A percentile compares a stretch with the other conserved stretches of the same genome.
phyloP scores from a whole-genome alignment of 306 rosid genomes.

The Malus sylvestris region DNA sequence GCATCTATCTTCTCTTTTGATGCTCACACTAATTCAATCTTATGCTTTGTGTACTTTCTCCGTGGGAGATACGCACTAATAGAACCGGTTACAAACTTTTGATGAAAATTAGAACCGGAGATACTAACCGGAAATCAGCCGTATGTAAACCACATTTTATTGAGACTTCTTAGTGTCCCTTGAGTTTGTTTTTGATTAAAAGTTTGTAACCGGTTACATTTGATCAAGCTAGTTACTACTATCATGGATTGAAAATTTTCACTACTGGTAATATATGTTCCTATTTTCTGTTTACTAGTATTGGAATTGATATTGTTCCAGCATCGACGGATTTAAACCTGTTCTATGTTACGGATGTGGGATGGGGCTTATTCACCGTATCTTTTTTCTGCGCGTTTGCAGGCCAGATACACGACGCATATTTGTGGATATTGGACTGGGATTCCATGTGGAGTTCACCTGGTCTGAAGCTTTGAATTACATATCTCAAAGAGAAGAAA shows the following conservation, averaged over 20 bases:
- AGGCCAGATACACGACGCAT: slow-evolving; percentile 68
- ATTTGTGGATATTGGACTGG: slow-evolving; percentile 87
- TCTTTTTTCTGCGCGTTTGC: slow-evolving; percentile 9
- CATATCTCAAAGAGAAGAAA: slow-evolving; percentile 68
- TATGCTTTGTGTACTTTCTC: background rate
- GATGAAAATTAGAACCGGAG: background rate
- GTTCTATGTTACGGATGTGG: background rate
- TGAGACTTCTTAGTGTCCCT: background rate
- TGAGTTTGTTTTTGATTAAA: too few relatives aligned
- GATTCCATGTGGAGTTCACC: slow-evolving; percentile 93
- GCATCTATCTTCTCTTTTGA: background rate
- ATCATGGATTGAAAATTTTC: too few relatives aligned
- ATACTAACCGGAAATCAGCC: too few relatives aligned
- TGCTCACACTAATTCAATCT: background rate
- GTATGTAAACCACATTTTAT: background rate
- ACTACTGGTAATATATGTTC: background rate
- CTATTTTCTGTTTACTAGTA: background rate
- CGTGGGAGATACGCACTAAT: background rate
- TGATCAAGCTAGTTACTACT: too few relatives aligned
- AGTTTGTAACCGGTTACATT: too few relatives aligned
- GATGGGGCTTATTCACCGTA: background rate
- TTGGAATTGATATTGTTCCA: background rate
- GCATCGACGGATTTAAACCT: background rate
- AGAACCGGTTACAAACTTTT: background rate
- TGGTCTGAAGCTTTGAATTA: slow-evolving; percentile 83